These are phyloP conservation scores for Fusarium verticillioides DNA, from an alignment of 2,329 filamentous ascomycete genomes.

Conservation along the genomic window DNA sequence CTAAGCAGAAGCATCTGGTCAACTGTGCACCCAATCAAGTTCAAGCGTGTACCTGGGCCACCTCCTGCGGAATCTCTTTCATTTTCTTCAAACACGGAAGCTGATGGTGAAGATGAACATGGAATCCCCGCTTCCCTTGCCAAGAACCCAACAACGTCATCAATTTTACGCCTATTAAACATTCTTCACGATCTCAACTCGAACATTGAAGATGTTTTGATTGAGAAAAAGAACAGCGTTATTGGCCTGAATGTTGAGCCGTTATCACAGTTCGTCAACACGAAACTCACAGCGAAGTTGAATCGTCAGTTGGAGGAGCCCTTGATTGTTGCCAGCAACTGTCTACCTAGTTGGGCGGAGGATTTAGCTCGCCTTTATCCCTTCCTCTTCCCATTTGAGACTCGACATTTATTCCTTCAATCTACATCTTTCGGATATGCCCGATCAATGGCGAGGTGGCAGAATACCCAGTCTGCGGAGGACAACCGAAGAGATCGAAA, in stretches of 20 bases:
- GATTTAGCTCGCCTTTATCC: slow-evolving; percentile 93
- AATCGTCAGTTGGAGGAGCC: slow-evolving; percentile 98
- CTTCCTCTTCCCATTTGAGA: slow-evolving; percentile 98
- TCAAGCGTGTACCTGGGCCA: slow-evolving; percentile 85
- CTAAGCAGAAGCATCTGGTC: slow-evolving; percentile 87
- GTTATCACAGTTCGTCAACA: slow-evolving; percentile 95
- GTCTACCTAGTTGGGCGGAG: slow-evolving; percentile 94
- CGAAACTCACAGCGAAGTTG: slow-evolving; percentile 96
- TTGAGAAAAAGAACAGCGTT: slow-evolving; percentile 75
- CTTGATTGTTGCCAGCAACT: slow-evolving; percentile 95
- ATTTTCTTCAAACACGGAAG: slow-evolving; percentile 62
- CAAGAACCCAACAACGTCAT: slow-evolving; percentile 85
- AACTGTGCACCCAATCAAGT: slow-evolving; percentile 89
- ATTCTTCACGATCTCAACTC: slow-evolving; percentile 93
- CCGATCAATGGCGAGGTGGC: slow-evolving; percentile 96
- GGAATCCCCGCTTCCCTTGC: slow-evolving; percentile 82
- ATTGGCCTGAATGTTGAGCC: slow-evolving; percentile 82
- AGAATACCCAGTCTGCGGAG: slow-evolving; percentile 85
- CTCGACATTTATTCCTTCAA: slow-evolving; percentile 93
- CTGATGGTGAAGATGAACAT: slow-evolving; percentile 63
- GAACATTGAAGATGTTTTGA: slow-evolving; percentile 89
- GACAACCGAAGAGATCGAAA: slow-evolving; percentile 85
- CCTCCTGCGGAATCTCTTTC: slow-evolving; percentile 78
- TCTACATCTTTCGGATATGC: slow-evolving; percentile 99
- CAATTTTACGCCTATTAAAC: slow-evolving; percentile 87